Evolutionary conservation across 768 basidiomycete genomes (phyloP).

Genomic region (Sistotremastrum niveocremeum): DNA sequence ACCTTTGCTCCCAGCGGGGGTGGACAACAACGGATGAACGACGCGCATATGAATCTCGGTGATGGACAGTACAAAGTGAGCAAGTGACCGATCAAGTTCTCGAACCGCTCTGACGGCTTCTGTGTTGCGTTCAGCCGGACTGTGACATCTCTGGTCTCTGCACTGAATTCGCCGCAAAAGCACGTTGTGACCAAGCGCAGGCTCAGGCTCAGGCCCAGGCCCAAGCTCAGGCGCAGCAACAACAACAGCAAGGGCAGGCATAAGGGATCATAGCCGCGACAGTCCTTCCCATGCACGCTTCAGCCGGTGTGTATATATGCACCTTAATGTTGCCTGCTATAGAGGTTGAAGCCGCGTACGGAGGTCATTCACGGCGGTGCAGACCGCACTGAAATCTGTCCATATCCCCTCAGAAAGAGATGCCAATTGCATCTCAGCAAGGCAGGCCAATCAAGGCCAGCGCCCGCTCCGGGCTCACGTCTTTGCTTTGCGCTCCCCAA

Average conservation of each 20-base stretch:
- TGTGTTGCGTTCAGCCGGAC: conserved; percentile 30
- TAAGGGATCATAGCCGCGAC: neutral
- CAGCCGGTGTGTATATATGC: too few species aligned
- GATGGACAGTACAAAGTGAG: conserved; percentile 36
- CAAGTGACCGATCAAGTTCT: neutral
- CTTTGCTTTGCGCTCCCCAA: too few species aligned
- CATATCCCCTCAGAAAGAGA: too few species aligned
- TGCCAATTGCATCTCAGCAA: too few species aligned
- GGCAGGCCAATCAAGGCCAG: too few species aligned
- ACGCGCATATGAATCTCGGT: conserved; percentile 23
- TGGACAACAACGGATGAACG: conserved; percentile 2
- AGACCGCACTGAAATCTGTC: too few species aligned
- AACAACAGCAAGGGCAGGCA: conserved; percentile 32
- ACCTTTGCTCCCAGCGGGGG: conserved; percentile 28
- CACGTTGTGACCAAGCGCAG: conserved; percentile 43
- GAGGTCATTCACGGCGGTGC: too few species aligned
- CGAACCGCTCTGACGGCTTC: neutral
- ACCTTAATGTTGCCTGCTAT: too few species aligned
- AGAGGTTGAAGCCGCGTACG: too few species aligned
- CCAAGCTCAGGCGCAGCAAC: conserved; percentile 35
- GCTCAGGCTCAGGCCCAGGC: conserved; percentile 15
- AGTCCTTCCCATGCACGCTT: too few species aligned
- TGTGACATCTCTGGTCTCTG: conserved; percentile 71
- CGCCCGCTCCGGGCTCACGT: too few species aligned
- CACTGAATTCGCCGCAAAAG: conserved; percentile 66